These are phyloP conservation scores for Piloderma croceum DNA, from an alignment of 768 basidiomycete species.

Conservation along the genomic window DNA sequence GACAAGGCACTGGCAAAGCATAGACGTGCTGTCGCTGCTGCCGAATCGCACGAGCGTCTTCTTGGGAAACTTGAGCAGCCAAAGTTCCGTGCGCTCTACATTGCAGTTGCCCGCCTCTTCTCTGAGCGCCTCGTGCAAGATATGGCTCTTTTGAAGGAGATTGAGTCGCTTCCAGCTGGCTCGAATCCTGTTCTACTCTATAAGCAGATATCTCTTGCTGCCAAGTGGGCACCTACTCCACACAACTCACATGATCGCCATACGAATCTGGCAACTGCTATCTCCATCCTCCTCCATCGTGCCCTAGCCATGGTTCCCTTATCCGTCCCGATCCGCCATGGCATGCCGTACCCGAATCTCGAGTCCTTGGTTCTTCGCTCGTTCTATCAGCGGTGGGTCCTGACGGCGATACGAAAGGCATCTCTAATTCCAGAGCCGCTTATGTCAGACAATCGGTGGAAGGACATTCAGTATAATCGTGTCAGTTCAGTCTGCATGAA, in stretches of 20 bases:
- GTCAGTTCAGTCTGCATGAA: constrained; percentile 62
- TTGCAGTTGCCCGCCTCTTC: constrained; percentile 58
- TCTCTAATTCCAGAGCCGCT: constrained; percentile 48
- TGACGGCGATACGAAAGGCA: constrained; percentile 48
- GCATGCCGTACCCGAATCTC: no score
- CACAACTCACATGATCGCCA: constrained; percentile 53
- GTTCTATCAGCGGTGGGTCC: constrained; percentile 53
- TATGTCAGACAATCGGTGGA: constrained; percentile 59
- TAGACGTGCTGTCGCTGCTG: constrained; percentile 18
- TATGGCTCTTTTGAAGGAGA: constrained; percentile 31
- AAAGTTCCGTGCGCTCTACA: constrained; percentile 57
- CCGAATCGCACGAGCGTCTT: constrained; percentile 31
- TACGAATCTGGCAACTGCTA: constrained; percentile 62
- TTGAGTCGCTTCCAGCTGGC: constrained; percentile 29
- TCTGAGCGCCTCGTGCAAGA: constrained; percentile 47
- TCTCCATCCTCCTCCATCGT: constrained; percentile 47
- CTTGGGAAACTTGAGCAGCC: constrained; percentile 37
- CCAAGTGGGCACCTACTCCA: constrained; percentile 69
- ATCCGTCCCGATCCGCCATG: constrained; percentile 31
- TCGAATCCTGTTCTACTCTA: constrained; percentile 25
- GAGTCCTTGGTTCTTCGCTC: constrained; percentile 39
- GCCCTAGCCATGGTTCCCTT: constrained; percentile 25
- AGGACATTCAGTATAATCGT: constrained; percentile 50
- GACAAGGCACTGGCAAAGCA: constrained; percentile 19
- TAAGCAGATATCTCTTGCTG: constrained; percentile 47